These are phyloP conservation scores for Suillus brevipes DNA, from an alignment of 768 basidiomycete species.

Conservation along the genomic window DNA sequence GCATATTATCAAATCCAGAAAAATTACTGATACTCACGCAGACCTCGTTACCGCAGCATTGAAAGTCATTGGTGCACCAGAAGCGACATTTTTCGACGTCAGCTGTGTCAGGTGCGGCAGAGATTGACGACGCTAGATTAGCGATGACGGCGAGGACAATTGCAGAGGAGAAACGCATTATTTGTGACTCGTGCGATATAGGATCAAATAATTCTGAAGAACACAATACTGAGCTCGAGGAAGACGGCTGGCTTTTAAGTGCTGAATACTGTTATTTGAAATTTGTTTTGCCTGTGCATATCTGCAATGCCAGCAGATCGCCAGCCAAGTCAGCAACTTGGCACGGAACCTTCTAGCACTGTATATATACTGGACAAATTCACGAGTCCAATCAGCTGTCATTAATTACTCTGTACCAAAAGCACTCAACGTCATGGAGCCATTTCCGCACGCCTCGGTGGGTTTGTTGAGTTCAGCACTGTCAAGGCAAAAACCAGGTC, in stretches of 20 bases:
- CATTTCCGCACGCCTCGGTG: neutral
- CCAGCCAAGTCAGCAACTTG: neutral
- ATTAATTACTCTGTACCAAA: neutral
- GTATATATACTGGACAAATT: neutral
- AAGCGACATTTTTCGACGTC: neutral
- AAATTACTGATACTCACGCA: no score
- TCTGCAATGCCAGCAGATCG: neutral
- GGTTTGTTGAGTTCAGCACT: no score
- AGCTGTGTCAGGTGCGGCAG: neutral
- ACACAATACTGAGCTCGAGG: neutral
- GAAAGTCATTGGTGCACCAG: neutral
- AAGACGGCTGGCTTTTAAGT: neutral
- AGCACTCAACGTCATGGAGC: neutral
- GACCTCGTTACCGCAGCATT: no score
- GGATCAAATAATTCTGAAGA: neutral
- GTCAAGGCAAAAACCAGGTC: no score
- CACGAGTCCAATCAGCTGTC: neutral
- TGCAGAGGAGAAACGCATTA: neutral
- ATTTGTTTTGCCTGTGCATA: no score
- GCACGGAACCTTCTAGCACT: neutral
- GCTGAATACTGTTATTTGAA: neutral
- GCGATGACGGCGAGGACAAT: neutral
- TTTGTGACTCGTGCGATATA: no score
- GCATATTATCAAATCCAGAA: no score
- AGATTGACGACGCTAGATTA: neutral